Evolutionary conservation across 1,284 basidiomycete species (phyloP).

Genomic region (Heterobasidion annosum): DNA sequence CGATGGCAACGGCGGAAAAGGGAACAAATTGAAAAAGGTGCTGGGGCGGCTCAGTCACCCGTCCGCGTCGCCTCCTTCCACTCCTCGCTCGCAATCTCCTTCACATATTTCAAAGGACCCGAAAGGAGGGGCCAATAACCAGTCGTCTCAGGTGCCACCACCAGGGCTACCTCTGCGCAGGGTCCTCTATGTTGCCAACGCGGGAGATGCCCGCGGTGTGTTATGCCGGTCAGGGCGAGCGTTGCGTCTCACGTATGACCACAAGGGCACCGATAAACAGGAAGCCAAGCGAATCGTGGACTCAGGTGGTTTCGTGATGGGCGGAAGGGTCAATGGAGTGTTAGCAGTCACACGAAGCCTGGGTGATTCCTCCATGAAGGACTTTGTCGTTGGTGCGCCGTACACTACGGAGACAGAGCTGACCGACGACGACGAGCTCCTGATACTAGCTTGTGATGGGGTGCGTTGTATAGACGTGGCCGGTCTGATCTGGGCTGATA

Average conservation of each 20-base stretch:
- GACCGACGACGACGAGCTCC: conserved; percentile 85
- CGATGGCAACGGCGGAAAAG: conserved; percentile 20
- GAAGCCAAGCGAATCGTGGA: conserved; percentile 97
- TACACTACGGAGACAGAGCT: conserved; percentile 97
- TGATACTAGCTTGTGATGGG: conserved; percentile 97
- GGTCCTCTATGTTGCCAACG: conserved; percentile 94
- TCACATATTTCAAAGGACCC: conserved; percentile 7
- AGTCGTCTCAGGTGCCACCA: conserved; percentile 34
- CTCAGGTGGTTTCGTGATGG: conserved; percentile 98
- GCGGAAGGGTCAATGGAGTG: conserved; percentile 95
- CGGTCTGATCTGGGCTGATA: conserved; percentile 7
- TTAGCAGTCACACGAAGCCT: conserved; percentile 94
- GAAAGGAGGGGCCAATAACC: conserved; percentile 5
- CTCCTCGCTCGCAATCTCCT: conserved; percentile 18
- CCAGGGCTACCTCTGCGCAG: conserved; percentile 38
- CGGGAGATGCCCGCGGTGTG: conserved; percentile 88
- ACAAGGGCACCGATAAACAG: conserved; percentile 96
- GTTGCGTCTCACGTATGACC: conserved; percentile 94
- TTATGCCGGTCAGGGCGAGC: conserved; percentile 86
- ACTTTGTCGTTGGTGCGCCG: conserved; percentile 96
- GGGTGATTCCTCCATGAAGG: conserved; percentile 98
- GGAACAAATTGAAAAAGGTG: conserved; percentile 48
- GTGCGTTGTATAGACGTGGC: conserved; percentile 40
- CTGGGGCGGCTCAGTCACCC: conserved; percentile 35
- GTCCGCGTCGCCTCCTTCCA: conserved; percentile 27